These are phyloP conservation scores for Beauveria scarabaeidicola DNA, from an alignment of 2,329 filamentous ascomycete species.

Conservation along the genomic window DNA sequence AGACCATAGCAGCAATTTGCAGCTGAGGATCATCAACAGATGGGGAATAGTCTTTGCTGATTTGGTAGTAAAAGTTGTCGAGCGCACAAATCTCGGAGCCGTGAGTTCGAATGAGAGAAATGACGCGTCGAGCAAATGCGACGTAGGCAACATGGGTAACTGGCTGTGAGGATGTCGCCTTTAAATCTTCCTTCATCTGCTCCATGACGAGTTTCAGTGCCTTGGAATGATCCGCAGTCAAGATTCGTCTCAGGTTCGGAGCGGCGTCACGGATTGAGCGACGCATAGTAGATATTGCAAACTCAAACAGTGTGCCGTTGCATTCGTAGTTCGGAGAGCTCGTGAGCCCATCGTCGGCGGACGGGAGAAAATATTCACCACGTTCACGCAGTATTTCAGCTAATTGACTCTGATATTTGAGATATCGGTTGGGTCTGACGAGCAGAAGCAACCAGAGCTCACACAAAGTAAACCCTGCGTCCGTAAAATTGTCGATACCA, in stretches of 20 bases:
- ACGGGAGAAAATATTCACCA: conserved; percentile 35
- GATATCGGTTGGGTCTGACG: conserved; percentile 37
- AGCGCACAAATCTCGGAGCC: conserved; percentile 44
- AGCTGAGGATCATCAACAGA: conserved; percentile 47
- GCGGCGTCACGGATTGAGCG: conserved; percentile 33
- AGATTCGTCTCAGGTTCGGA: conserved; percentile 24
- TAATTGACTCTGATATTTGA: conserved; percentile 42
- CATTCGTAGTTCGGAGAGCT: conserved; percentile 38
- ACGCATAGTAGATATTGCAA: conserved; percentile 42
- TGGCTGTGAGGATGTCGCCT: conserved; percentile 24
- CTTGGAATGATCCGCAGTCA: conserved; percentile 33
- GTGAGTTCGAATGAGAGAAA: conserved; percentile 46
- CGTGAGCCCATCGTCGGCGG: conserved; percentile 27
- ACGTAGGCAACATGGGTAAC: conserved; percentile 39
- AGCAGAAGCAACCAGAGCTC: conserved; percentile 47
- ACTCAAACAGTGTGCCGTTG: conserved; percentile 41
- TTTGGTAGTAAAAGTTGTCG: conserved; percentile 48
- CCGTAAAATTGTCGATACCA: conserved; percentile 37
- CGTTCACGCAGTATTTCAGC: conserved; percentile 36
- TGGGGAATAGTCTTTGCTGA: conserved; percentile 47
- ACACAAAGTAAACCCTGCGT: conserved; percentile 35
- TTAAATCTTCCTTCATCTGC: conserved; percentile 44
- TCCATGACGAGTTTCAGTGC: conserved; percentile 42
- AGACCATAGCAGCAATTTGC: conserved; percentile 46
- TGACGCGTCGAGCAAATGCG: conserved; percentile 41